These are phyloP conservation scores for Dothiorella sarmentorum DNA, from an alignment of 2,329 filamentous ascomycete species.

Conservation along the genomic window DNA sequence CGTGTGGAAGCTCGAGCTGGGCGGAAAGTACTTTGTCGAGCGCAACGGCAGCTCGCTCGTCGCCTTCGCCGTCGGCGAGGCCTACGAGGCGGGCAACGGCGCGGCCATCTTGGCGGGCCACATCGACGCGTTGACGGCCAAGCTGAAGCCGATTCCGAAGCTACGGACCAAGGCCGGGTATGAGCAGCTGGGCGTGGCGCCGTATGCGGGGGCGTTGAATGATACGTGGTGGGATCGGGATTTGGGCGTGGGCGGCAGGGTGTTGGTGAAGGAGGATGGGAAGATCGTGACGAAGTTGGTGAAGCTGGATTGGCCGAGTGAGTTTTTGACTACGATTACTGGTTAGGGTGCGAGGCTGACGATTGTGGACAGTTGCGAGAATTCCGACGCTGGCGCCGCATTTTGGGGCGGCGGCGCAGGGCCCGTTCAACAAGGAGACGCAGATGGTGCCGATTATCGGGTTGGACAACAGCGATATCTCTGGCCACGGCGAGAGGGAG, in stretches of 20 bases:
- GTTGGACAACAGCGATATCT: conserved; percentile 67
- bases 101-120: conserved; percentile 87
- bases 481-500: conserved; percentile 25
- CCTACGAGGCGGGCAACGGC: conserved; percentile 81
- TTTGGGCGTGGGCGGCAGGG: conserved; percentile 82
- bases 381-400: conserved; percentile 91
- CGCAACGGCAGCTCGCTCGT: conserved; percentile 84
- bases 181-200: conserved; percentile 83
- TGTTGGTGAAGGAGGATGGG: conserved; percentile 74
- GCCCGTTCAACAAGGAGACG: conserved; percentile 80
- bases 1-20: conserved; percentile 73
- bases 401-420: conserved; percentile 69
- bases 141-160: conserved; percentile 84
- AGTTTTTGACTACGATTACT: conserved; percentile 21
- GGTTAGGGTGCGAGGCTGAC: conserved; percentile 21
- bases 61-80: conserved; percentile 76
- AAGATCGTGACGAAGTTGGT: conserved; percentile 81
- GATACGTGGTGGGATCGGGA: conserved; percentile 97
- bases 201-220: conserved; percentile 84
- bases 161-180: conserved; percentile 84
- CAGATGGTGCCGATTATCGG: conserved; percentile 93
- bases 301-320: conserved; percentile 85
- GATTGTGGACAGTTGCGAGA: conserved; percentile 62
- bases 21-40: conserved; percentile 84
- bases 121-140: conserved; percentile 86